Evolutionary conservation across 257 asterid genomes (phyloP).

Genomic region (Nicotiana tabacum): DNA sequence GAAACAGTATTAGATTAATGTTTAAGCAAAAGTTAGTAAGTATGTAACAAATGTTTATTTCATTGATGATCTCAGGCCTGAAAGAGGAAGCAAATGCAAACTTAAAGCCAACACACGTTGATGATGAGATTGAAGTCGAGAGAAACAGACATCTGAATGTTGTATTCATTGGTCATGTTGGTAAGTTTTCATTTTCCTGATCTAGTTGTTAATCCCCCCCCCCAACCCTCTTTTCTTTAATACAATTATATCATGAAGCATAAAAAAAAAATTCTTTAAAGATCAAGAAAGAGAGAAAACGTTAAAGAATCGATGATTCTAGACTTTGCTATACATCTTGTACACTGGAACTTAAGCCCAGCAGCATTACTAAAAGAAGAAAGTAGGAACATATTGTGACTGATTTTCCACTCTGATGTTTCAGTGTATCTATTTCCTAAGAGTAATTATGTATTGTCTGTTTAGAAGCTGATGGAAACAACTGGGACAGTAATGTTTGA

Average conservation of each 20-base stretch:
- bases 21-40: not conserved
- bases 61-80: not conserved
- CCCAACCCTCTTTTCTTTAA: too few species aligned
- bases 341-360: not conserved
- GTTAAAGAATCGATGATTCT: not conserved
- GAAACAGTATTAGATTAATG: not conserved
- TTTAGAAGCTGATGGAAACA: not conserved
- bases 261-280: not conserved
- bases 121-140: conserved; percentile 27
- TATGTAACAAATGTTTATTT: not conserved
- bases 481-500: not conserved
- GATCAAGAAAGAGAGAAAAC: not conserved
- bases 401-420: not conserved
- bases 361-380: not conserved
- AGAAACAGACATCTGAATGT: conserved; percentile 81
- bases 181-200: conserved; percentile 29
- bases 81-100: not conserved
- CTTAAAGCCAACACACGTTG: not conserved
- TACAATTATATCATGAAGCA: not conserved
- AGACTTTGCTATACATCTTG: not conserved
- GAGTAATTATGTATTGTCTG: not conserved
- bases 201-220: not conserved
- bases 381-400: not conserved
- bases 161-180: conserved; percentile 93
- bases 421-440: not conserved